Evolutionary conservation across 2,329 filamentous ascomycete species (phyloP), one percentile per base, ranked within the genome.

Genomic region (Anthostomella pinea): DNA sequence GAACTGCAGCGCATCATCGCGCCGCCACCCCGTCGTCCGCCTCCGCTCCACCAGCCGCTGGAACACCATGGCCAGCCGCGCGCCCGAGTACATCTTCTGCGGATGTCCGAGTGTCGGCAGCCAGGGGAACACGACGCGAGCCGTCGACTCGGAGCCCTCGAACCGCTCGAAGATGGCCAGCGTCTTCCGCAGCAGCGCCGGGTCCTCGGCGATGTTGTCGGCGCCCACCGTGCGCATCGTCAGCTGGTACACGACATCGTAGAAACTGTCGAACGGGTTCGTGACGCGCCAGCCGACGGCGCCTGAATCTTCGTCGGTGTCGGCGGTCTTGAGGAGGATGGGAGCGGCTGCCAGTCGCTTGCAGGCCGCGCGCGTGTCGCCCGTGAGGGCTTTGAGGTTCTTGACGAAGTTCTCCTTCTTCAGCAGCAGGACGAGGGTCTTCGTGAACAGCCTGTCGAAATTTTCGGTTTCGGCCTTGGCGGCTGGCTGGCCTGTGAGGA

Each of bases 161-260:
- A 79, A 66, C 18, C 52, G 53, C 37, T 72, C 66, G 41, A 71
- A 79, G 8, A 66, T 55, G 10, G 53, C 39, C 10, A 78, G 58
- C 3, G 66, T 67, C 23, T 63, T 56, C n/a, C 54, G 56, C 3
- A 74, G 48, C 14, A 72, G 50, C 5, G 43, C 45, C 0, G 64
- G 62, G 32, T 73, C 60, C 3, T 73, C 61, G 10, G 73, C 75
- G 17, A 80, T 68, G 26, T 80, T 76, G 20, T 68, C 60, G 33
- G 66, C 66, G 6, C 72, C 75, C 1, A 79, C 63, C 4, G 67
- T 72, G 9, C 76, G 68, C 60, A 79, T 76, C 4, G 73, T 79
- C n/a, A 80, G 63, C 49, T 70, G 65, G 54, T 72, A 80, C 2
- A 79, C 64, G 36, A 75, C 60, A 5, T 62, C 54, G 49, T 76